Conservation (phyloP, 768 basidiomycete species). For the Chiua virens region DNA sequence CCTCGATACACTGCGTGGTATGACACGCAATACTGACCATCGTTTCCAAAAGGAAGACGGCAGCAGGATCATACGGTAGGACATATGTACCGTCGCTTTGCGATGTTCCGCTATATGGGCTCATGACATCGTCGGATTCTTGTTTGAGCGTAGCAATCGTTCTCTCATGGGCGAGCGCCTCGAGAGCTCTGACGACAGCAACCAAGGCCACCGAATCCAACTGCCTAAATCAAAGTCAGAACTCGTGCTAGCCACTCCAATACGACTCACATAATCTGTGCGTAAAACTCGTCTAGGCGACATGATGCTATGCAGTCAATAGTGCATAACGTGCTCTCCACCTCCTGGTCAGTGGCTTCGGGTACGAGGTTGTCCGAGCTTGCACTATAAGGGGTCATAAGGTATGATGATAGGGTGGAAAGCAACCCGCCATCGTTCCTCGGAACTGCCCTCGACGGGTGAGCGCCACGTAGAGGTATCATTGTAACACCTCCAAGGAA, state of each 20-base stretch:
- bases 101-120: constrained; percentile 32
- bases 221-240: constrained; percentile 49
- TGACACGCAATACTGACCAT: constrained; percentile 90
- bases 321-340: constrained; percentile 92
- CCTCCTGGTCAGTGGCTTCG: constrained; percentile 86
- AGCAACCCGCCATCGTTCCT: constrained; percentile 88
- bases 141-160: constrained; percentile 78
- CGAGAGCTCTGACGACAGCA: constrained; percentile 82
- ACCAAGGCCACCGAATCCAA: constrained; percentile 78
- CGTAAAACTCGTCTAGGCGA: constrained; percentile 90
- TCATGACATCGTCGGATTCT: constrained; percentile 57
- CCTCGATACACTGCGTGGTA: constrained; percentile 74
- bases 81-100: constrained; percentile 48
- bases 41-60: constrained; percentile 90
- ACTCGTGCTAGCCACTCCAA: neutral
- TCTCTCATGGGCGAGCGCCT: constrained; percentile 86
- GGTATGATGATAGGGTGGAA: constrained; percentile 91
- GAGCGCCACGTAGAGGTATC: constrained; percentile 84
- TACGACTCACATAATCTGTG: constrained; percentile 79
- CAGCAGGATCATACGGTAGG: constrained; percentile 91
- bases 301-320: constrained; percentile 96
- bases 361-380: constrained; percentile 76
- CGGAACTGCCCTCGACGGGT: constrained; percentile 58
- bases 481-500: constrained; percentile 93
- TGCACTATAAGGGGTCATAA: constrained; percentile 89